phyloP scores from a whole-genome alignment of 2,329 filamentous ascomycete genomes.

The Byssochlamys sp. region DNA sequence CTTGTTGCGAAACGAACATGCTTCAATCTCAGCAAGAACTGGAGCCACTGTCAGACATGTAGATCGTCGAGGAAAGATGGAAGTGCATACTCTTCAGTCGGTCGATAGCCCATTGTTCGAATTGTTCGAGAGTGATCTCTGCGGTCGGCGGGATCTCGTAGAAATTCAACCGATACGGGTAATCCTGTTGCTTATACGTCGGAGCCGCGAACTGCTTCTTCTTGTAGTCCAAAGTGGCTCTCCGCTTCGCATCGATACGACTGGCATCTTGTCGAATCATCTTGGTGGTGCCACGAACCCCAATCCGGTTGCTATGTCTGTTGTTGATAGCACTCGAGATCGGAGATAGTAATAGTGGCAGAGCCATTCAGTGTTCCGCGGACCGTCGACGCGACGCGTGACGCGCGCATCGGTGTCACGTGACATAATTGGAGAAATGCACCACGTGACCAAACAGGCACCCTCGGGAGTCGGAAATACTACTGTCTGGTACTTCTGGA shows the following conservation, averaged over 20 bases:
- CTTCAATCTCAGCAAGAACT: slow-evolving; percentile 55
- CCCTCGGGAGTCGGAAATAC: background rate
- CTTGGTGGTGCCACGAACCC: slow-evolving; percentile 6
- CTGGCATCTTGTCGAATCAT: slow-evolving; percentile 38
- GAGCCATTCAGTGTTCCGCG: background rate
- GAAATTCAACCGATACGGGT: slow-evolving; percentile 82
- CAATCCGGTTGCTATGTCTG: background rate
- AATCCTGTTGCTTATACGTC: slow-evolving; percentile 65
- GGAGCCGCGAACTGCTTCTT: slow-evolving; percentile 78
- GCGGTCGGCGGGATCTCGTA: slow-evolving; percentile 79
- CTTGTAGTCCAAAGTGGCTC: slow-evolving; percentile 65
- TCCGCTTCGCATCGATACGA: slow-evolving; percentile 56
- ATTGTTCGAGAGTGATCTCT: slow-evolving; percentile 92
- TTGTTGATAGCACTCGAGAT: background rate
- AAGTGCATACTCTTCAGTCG: slow-evolving; percentile 59
- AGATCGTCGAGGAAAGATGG: background rate
- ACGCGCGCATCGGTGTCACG: background rate
- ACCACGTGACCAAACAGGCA: background rate
- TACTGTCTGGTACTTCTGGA: background rate
- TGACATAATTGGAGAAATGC: background rate
- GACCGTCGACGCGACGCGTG: background rate
- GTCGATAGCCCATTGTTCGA: slow-evolving; percentile 97
- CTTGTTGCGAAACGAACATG: slow-evolving; percentile 90
- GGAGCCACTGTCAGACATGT: slow-evolving; percentile 3
- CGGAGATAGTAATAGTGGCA: background rate